These are phyloP conservation scores for Tetraselmis striata DNA, from an alignment of 139 green algal species.

Conservation along the genomic window DNA sequence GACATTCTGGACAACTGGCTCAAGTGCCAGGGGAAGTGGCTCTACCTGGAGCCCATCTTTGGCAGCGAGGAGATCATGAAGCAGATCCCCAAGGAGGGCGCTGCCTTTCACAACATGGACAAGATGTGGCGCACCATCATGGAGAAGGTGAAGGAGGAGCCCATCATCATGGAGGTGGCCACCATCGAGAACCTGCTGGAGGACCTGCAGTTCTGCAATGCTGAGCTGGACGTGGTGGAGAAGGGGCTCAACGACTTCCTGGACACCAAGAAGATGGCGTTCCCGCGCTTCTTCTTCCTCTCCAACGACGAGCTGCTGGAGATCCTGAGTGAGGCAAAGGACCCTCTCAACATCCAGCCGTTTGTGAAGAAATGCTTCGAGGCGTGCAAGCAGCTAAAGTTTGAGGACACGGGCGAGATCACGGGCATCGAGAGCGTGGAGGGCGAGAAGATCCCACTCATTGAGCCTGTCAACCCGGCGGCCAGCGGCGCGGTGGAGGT, in stretches of 20 bases:
- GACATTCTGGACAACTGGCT: constrained; percentile 46
- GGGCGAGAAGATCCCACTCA: constrained; percentile 61
- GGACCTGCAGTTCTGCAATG: constrained; percentile 52
- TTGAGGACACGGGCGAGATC: constrained; percentile 38
- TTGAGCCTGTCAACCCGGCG: constrained; percentile 53
- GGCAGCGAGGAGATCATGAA: constrained; percentile 44
- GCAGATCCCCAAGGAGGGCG: constrained; percentile 45
- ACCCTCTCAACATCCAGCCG: constrained; percentile 66
- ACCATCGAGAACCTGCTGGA: constrained; percentile 58
- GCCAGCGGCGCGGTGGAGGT: constrained; percentile 14
- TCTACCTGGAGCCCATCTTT: constrained; percentile 52
- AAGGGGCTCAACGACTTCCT: constrained; percentile 71
- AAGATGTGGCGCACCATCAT: constrained; percentile 62
- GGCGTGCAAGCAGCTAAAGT: constrained; percentile 28
- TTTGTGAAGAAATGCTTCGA: constrained; percentile 66
- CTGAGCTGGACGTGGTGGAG: constrained; percentile 61
- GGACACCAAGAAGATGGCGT: constrained; percentile 71
- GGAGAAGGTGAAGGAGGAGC: constrained; percentile 31
- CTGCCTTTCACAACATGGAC: constrained; percentile 46
- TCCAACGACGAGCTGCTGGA: constrained; percentile 76
- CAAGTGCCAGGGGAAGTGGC: constrained; percentile 37
- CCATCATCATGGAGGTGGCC: constrained; percentile 46
- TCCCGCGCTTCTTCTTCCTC: constrained; percentile 76
- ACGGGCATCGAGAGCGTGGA: constrained; percentile 48
- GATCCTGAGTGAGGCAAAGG: constrained; percentile 69